A percentile compares a stretch with the other conserved stretches of the same genome.
phyloP scores from a whole-genome alignment of 768 basidiomycete genomes.

The Cystofilobasidium bisporidii region DNA sequence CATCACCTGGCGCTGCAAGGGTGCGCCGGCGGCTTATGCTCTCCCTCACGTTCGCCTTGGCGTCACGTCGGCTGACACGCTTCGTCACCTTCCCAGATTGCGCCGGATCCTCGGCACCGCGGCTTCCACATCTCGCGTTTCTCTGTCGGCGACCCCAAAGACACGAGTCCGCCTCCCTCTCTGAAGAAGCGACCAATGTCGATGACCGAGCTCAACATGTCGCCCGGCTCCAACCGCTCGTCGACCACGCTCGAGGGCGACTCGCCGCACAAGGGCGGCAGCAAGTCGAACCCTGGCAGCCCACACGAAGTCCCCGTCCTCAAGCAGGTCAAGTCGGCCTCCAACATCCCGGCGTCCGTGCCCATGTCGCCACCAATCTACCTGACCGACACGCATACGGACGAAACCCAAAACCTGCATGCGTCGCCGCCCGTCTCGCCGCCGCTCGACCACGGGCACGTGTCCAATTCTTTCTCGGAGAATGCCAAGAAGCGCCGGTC shows the following conservation, averaged over 20 bases:
- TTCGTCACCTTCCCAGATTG: constrained; percentile 38
- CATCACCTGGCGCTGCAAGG: constrained; percentile 45
- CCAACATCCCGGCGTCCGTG: not conserved
- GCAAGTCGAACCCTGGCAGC: constrained; percentile 13
- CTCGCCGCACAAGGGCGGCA: constrained; percentile 9
- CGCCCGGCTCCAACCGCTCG: constrained; percentile 31
- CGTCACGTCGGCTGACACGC: too few relatives aligned
- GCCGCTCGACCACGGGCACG: not conserved
- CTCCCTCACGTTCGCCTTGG: too few relatives aligned
- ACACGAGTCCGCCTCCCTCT: constrained; percentile 22
- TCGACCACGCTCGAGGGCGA: not conserved
- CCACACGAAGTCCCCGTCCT: not conserved
- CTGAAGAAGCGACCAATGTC: not conserved
- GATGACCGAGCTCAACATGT: not conserved
- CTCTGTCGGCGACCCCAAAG: constrained; percentile 30
- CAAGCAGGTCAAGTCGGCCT: not conserved
- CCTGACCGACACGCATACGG: constrained; percentile 18
- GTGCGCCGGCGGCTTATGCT: too few relatives aligned
- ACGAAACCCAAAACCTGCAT: not conserved
- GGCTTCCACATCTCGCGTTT: constrained; percentile 62
- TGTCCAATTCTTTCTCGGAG: constrained; percentile 23
- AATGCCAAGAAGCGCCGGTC: constrained; percentile 27
- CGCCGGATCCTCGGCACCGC: constrained; percentile 53
- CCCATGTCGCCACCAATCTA: constrained; percentile 1
- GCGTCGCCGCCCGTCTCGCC: not conserved